Conservation (phyloP, 1,284 basidiomycete species). For the Tilletia walkeri region DNA sequence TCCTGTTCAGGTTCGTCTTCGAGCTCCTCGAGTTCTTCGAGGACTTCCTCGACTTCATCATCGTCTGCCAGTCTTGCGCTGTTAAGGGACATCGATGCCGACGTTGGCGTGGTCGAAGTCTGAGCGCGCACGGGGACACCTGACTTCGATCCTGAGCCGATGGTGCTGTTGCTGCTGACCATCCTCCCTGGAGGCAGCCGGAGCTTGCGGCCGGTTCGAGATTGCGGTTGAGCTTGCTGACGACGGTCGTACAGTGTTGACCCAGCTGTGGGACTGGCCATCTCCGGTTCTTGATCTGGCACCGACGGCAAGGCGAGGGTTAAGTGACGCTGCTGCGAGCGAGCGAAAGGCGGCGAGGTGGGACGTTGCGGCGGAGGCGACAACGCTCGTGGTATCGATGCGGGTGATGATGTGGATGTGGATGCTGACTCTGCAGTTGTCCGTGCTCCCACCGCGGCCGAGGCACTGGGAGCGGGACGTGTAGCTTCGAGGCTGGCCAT, state of each 20-base stretch:
- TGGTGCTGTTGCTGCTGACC: no score
- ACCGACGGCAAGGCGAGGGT: conserved; percentile 3
- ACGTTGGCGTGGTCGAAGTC: background rate
- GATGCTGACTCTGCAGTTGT: conserved; percentile 19
- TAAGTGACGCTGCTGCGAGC: background rate
- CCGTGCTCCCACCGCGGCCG: background rate
- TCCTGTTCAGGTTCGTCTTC: conserved; percentile 3
- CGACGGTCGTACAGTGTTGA: background rate
- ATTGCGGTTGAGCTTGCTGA: background rate
- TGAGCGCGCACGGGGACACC: background rate
- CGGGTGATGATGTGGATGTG: background rate
- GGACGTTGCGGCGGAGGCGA: conserved; percentile 6
- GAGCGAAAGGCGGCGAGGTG: background rate
- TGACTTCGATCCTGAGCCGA: no score
- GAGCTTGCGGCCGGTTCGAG: background rate
- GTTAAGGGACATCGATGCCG: background rate
- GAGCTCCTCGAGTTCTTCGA: conserved; percentile 9
- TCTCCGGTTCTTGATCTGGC: conserved; percentile 3
- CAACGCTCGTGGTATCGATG: background rate
- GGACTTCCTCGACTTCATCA: conserved; percentile 8
- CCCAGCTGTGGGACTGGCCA: background rate
- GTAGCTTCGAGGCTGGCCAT: conserved; percentile 1
- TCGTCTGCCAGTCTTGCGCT: background rate
- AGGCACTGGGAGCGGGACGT: background rate
- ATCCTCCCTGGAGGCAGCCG: conserved; percentile 1